Evolutionary conservation across 169 alveolate genomes (phyloP), one percentile per base, ranked within the genome.

Genomic region (Plasmodium gallinaceum): DNA sequence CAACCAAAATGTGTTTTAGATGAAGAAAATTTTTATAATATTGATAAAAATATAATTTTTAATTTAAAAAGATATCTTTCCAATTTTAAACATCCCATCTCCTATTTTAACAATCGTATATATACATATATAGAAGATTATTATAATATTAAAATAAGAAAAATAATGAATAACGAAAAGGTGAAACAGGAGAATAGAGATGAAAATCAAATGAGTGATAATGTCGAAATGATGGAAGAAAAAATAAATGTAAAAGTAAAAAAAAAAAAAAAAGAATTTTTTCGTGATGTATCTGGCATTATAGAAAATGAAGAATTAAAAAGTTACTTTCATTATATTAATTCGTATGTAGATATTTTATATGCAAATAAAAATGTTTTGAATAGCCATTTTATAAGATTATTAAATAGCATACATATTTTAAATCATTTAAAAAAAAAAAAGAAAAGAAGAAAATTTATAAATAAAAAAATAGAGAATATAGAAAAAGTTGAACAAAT

Each of bases 311-410:
- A 51, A 0, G 92, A 92, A 83, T 24, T 92, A 7, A 76, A 64
- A 45, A 71, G 92, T 18, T 92, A 88, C 60, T 92, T 65, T 70
- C 91, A 88, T 58, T 68, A 72, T 42, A 52, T 92, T 45, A 92
- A 88, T 46, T 74, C 94, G 32, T 92, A 92, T 73, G 80, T 92
- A 5, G 95, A 92, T 20, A 64, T 92, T 16, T 86, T 88, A 54
- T 88, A 69, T 48, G 32, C 93, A 26, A 80, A 88, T 37, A 70
- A 80, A 68, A 39, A 80, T 26, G 20, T 80, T 58, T 46, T 80
- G 43, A 80, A 80, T 61, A 42, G 66, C 39, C 90, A 80, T 80
- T 80, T 80, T 54, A 32, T 80, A 39, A 65, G 80, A 14, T 10
- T 80, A 48, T 48, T 66, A 80, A 80, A 80, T 42, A 43, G 43